Percentiles rank a stretch among this genome's conserved stretches.
These are phyloP conservation scores for Saccharomyces hybrid DNA, from an alignment of 1,139 yeast species.

Conservation along the genomic window DNA sequence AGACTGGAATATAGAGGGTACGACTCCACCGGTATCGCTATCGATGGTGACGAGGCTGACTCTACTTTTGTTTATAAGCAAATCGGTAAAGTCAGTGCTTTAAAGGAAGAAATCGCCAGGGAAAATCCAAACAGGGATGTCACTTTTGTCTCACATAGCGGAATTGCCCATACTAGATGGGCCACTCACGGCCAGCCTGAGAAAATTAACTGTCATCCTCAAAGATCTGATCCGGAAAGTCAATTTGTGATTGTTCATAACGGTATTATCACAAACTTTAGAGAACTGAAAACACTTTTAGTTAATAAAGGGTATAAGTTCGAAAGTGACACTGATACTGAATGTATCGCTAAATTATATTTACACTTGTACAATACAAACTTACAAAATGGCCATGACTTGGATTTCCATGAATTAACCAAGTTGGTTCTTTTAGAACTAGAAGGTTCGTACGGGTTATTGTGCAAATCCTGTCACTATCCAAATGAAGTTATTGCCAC, in stretches of 20 bases:
- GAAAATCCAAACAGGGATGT: constrained; percentile 50
- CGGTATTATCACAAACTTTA: constrained; percentile 94
- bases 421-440: constrained; percentile 88
- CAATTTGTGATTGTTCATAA: constrained; percentile 94
- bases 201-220: constrained; percentile 88
- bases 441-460: constrained; percentile 95
- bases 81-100: constrained; percentile 84
- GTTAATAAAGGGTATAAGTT: constrained; percentile 71
- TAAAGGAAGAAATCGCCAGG: constrained; percentile 57
- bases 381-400: constrained; percentile 52
- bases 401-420: constrained; percentile 87
- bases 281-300: constrained; percentile 79
- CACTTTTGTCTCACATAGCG: constrained; percentile 78
- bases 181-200: constrained; percentile 98
- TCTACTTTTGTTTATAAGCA: constrained; percentile 68
- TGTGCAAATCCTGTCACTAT: constrained; percentile 84
- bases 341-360: constrained; percentile 91
- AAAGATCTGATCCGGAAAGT: constrained; percentile 70
- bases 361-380: constrained; percentile 84
- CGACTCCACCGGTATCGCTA: constrained; percentile 93
- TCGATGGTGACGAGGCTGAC: constrained; percentile 72
- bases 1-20: constrained; percentile 96
- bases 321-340: constrained; percentile 95
- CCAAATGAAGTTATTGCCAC: constrained; percentile 97
- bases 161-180: constrained; percentile 99